These are phyloP conservation scores for Taphrina betulina DNA, from an alignment of 1,139 yeast species.

Conservation along the genomic window DNA sequence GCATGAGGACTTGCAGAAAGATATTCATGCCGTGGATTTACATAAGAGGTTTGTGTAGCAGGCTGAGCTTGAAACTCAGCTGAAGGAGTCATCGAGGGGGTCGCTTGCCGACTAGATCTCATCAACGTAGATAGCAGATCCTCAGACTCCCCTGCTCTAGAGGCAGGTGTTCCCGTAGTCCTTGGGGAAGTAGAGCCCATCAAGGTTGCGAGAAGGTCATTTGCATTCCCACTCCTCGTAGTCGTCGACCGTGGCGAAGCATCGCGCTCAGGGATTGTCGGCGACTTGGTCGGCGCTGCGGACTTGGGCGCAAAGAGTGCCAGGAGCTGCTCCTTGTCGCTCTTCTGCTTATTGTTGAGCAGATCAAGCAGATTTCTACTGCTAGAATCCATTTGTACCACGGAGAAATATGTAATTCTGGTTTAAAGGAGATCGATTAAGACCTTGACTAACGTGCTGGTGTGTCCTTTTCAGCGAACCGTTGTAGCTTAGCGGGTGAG, in stretches of 20 bases:
- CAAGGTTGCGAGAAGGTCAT: conserved; percentile 15
- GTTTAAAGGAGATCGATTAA: too few relatives aligned
- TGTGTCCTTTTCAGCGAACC: too few relatives aligned
- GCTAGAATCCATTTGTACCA: conserved; percentile 2
- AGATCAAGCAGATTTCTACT: conserved; percentile 14
- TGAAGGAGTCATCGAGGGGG: too few relatives aligned
- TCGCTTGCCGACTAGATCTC: conserved; percentile 5
- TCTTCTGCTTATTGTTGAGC: background rate
- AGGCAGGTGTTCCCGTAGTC: background rate
- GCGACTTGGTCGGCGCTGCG: background rate
- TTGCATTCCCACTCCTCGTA: conserved; percentile 10
- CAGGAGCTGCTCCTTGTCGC: conserved; percentile 6
- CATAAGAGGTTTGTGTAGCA: background rate
- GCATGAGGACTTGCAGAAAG: too few relatives aligned
- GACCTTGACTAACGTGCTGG: too few relatives aligned
- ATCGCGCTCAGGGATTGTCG: background rate
- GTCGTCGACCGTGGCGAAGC: background rate
- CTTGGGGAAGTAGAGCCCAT: conserved; percentile 8
- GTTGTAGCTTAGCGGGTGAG: too few relatives aligned
- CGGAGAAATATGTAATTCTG: too few relatives aligned
- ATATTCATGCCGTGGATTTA: conserved; percentile 22
- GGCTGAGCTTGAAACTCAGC: too few relatives aligned
- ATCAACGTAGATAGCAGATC: conserved; percentile 2
- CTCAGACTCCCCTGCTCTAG: conserved; percentile 1
- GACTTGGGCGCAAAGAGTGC: conserved; percentile 2